These are phyloP conservation scores for Bidens hawaiensis DNA, from an alignment of 140 eudicot genomes.

Conservation along the genomic window DNA sequence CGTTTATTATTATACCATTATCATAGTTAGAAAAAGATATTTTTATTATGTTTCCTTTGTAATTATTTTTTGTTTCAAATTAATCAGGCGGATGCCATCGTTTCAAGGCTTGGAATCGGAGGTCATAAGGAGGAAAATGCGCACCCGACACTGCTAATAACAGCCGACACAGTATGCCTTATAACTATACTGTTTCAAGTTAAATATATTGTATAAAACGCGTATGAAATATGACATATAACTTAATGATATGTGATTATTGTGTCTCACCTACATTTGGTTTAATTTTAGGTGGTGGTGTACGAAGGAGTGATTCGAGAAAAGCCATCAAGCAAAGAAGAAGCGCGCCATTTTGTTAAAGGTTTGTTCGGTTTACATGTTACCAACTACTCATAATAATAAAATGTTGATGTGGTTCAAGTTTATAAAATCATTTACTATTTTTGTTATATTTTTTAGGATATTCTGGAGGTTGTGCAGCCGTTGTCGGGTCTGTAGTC, in stretches of 20 bases:
- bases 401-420: constrained; percentile 1
- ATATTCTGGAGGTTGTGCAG: constrained; percentile 75
- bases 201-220: not conserved
- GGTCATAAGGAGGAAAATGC: constrained; percentile 44
- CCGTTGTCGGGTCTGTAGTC: constrained; percentile 76
- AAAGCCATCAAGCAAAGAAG: constrained; percentile 83
- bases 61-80: constrained; percentile 2
- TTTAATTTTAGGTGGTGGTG: constrained; percentile 96
- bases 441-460: constrained; percentile 30
- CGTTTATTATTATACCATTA: too few relatives aligned
- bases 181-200: not conserved
- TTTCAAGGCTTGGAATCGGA: constrained; percentile 44
- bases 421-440: not conserved
- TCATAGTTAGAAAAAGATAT: too few relatives aligned
- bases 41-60: too few relatives aligned
- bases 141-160: constrained; percentile 62
- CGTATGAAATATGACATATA: not conserved
- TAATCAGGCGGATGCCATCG: constrained; percentile 78
- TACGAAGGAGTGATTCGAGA: constrained; percentile 76
- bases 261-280: too few relatives aligned
- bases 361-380: constrained; percentile 36
- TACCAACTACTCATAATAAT: not conserved
- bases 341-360: constrained; percentile 78
- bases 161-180: constrained; percentile 85
- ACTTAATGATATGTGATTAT: too few relatives aligned